Evolutionary conservation across 805 yeast species (phyloP).

Genomic region (Suhomyces sp.): DNA sequence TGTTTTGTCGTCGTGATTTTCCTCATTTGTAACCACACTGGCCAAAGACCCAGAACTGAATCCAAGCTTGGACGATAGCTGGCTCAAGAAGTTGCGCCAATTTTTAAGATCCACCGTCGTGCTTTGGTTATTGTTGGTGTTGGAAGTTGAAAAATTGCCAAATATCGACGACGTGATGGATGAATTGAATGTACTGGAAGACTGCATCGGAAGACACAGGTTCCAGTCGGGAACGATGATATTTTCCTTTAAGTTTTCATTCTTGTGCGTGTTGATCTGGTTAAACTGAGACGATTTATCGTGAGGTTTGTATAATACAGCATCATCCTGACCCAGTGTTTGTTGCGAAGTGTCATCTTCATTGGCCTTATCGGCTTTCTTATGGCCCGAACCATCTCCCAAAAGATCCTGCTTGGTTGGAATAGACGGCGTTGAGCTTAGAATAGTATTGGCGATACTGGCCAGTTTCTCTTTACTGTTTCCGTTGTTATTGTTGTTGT

Average conservation of each 20-base stretch:
- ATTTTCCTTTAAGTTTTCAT: slow-evolving; percentile 40
- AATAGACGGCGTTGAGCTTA: slow-evolving; percentile 30
- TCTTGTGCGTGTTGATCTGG: slow-evolving; percentile 43
- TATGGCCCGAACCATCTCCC: neutral
- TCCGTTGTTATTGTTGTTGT: slow-evolving; percentile 5
- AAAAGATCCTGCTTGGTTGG: slow-evolving; percentile 17
- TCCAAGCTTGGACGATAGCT: slow-evolving; percentile 35
- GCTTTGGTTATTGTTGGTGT: slow-evolving; percentile 13
- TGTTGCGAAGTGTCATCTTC: slow-evolving; percentile 3
- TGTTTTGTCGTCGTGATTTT: slow-evolving; percentile 8
- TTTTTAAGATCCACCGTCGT: slow-evolving; percentile 30
- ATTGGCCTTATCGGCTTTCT: neutral
- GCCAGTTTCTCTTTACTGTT: slow-evolving; percentile 10
- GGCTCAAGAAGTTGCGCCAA: slow-evolving; percentile 35
- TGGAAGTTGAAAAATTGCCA: slow-evolving; percentile 26
- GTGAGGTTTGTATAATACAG: slow-evolving; percentile 45
- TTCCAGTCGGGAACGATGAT: slow-evolving; percentile 44
- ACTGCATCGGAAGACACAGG: slow-evolving; percentile 32
- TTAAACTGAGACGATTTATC: slow-evolving; percentile 37
- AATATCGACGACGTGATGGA: slow-evolving; percentile 20
- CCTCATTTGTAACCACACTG: slow-evolving; percentile 19
- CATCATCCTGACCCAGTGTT: slow-evolving; percentile 29
- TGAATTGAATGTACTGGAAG: slow-evolving; percentile 13
- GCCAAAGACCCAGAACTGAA: slow-evolving; percentile 30
- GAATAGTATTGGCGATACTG: slow-evolving; percentile 25